Base-by-base conservation (phyloP, 495 filamentous ascomycete genomes). In the Aspergillus carlsbadensis region DNA sequence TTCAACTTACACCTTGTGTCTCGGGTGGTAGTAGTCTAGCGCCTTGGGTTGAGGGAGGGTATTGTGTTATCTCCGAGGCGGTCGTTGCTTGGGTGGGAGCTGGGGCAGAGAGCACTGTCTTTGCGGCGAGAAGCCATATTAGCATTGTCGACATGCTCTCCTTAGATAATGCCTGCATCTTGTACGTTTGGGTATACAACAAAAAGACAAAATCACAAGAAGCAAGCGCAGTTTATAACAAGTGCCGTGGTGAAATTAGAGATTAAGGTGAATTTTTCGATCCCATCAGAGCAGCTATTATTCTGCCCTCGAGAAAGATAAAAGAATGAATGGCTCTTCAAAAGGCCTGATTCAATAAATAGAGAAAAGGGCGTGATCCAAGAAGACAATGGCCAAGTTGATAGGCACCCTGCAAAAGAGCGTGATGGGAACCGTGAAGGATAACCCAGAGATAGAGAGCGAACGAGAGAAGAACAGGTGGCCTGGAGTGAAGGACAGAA, bases 71-170 rank as follows among this genome's bases (percentile, higher is more conserved):
- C 36, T 67, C 64, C 43, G 70, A 71, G 10, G 17, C 6, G 13
- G 65, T 44, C n/a, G 52, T 24, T 33, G 61, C 52, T 20, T 65
- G 60, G 31, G 69, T 63, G 7, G 52, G 53, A 39, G 45, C 60
- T 1, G 73, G 72, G n/a, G 64, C 59, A 54, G 59, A 61, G 33
- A 59, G 31, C 15, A 62, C 66, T 43, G 54, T 56, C 31, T 66
- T 68, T 65, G 65, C 53, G n/a, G 64, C 59, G 13, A 74, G 56
- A 35, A 75, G 61, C 66, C 67, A 72, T 45, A 62, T 77, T 65
- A 77, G 73, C 64, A 74, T 54, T 44, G 59, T 52, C 52, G 63
- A 52, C 7, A 52, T 51, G 47, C 59, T 62, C 67, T 57, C 65
- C 54, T 37, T 64, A 17, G 52, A 56, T 8, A 33, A 44, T 8